Evolutionary conservation across 345 rosid species (phyloP), one percentile per base, ranked within the genome.

Genomic region (Eucalyptus coolabah): DNA sequence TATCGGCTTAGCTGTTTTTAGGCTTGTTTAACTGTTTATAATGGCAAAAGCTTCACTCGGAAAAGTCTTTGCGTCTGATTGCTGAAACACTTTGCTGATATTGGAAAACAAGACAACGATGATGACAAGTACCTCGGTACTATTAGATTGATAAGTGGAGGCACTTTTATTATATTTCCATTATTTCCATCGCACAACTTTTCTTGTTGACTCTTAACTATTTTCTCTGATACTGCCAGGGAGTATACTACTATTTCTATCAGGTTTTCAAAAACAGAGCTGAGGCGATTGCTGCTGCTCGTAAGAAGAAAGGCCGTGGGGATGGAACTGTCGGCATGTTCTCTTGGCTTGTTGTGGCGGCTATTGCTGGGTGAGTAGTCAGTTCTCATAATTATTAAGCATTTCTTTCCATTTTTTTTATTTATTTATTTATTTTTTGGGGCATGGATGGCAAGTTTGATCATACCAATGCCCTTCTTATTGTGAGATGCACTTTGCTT

Each of bases 291-390:
- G 97, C 96, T 8, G 90, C 91, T 89, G 92, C 91, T 50, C 95
- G 93, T 47, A 92, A 94, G 89, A 86, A 40, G 45, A 93, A 92
- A 90, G 95, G 95, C 60, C 93, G 72, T 7, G 96, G 96, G 65
- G 94, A 94, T 93, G 96, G 96, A 60, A 90, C 94, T 1, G 90
- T 91, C 77, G 96, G 97, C 89, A 86, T 95, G 92, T 89, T 95
- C 86, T 95, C 97, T 86, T 95, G 97, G 97, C 96, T 95, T 89
- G 80, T 92, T 89, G 97, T 94, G 88, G 96, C 96, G 9, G 97
- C 95, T 80, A 87, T 95, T 87, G 96, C 96, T 40, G 96, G 97
- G 96, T 94, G 87, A 86, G 65, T 34, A 59, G 91, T 65, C 88
- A 24, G n/a, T 89, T 86, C 83, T 89, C 37, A 40, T 40, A 19